Evolutionary conservation across 768 basidiomycete species (phyloP), one percentile per base, ranked within the genome.

Genomic region (Mycena alexandri): DNA sequence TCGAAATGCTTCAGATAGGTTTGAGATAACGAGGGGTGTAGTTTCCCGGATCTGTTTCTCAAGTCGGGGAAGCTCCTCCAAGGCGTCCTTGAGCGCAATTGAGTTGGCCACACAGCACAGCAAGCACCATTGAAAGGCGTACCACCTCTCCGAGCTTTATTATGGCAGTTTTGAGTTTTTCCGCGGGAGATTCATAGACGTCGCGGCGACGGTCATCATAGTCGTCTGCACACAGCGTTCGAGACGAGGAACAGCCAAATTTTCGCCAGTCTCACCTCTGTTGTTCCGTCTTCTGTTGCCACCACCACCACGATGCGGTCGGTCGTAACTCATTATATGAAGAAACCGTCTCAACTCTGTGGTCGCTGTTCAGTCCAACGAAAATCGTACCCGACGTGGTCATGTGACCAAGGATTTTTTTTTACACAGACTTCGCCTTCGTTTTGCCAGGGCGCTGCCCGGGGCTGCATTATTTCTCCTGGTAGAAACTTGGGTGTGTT

Each of bases 131-230:
- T 34, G 54, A 3, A 34, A 42, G 21, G 81, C 92, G 82, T 74
- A 94, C 93, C 78, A 93, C 92, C 85, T 95, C 93, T 46, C 93
- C 93, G 57, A 92, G 80, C 73, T 89, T 90, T 72, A 93, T 80
- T 68, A 95, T 90, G 47, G 86, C 79, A 54, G 80, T 82, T 76
- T 87, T 89, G 42, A 94, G 80, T 74, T 86, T 90, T 67, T 93
- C 87, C 70, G 93, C 91, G 6, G 92, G 91, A 3, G 90, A 86
- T 70, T 94, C 93, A 71, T 84, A 81, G 43, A 79, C 72, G 64
- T 92, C 89, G 62, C 87, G 86, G 41, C 90, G 86, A 44, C 87
- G 85, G 79, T 91, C 88, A 67, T 90, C 87, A 67, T 86, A 86
- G 79, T 93, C 90, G 72, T 93, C 92, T 90, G 76, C 51, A 68